These are phyloP conservation scores for Lagenaria siceraria DNA, from an alignment of 306 rosid species.

Conservation along the genomic window DNA sequence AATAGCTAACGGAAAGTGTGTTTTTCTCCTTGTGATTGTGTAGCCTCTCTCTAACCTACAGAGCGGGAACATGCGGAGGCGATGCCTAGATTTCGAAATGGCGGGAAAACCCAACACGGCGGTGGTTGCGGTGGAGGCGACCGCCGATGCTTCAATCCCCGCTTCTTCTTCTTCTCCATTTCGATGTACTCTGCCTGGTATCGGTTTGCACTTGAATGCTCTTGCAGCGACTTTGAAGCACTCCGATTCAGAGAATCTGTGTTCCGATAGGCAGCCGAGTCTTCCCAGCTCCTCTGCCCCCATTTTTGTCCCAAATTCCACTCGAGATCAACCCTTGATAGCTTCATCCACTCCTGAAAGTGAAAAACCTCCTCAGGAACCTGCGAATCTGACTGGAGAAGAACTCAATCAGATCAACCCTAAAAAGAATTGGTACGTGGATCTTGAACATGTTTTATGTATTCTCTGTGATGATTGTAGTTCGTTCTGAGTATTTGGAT, in stretches of 20 bases:
- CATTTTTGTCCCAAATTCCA: slow-evolving; percentile 18
- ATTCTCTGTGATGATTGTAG: not conserved
- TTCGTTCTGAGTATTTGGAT: not conserved
- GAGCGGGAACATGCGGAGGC: slow-evolving; percentile 49
- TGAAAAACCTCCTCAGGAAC: slow-evolving; percentile 39
- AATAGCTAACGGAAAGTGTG: no score
- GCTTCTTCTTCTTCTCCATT: slow-evolving; percentile 23
- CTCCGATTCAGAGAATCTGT: slow-evolving; percentile 22
- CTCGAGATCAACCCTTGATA: slow-evolving; percentile 27
- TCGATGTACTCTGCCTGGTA: slow-evolving; percentile 49
- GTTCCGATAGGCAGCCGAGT: slow-evolving; percentile 28
- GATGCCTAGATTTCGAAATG: slow-evolving; percentile 80
- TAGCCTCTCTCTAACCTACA: slow-evolving; percentile 41
- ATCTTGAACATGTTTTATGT: not conserved
- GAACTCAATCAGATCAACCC: slow-evolving; percentile 55
- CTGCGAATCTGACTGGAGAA: slow-evolving; percentile 28
- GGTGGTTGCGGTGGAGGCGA: slow-evolving; percentile 26
- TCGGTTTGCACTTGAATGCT: slow-evolving; percentile 72
- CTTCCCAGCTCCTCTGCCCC: slow-evolving; percentile 29
- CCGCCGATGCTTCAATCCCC: slow-evolving; percentile 22
- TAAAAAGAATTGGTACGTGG: slow-evolving; percentile 53
- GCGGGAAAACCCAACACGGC: slow-evolving; percentile 25
- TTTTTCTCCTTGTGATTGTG: not conserved
- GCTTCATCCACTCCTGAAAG: slow-evolving; percentile 30
- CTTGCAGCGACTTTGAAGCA: slow-evolving; percentile 34